These are phyloP conservation scores for Erodium trifolium DNA, from an alignment of 441 rosid species.

Conservation along the genomic window DNA sequence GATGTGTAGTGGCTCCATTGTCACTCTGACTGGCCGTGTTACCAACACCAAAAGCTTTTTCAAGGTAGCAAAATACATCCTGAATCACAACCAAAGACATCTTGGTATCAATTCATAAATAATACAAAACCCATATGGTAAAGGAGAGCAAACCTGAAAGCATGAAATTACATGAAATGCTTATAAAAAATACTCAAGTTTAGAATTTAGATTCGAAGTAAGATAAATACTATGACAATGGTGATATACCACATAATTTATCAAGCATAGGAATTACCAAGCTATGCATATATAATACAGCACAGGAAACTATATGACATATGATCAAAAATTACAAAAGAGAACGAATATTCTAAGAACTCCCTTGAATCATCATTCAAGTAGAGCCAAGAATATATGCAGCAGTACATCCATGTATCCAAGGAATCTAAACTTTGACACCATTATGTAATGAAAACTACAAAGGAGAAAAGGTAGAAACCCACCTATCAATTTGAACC, in stretches of 20 bases:
- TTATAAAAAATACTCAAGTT: not conserved
- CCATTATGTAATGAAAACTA: no score
- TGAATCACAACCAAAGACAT: conserved; percentile 24
- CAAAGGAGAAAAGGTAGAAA: no score
- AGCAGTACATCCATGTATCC: no score
- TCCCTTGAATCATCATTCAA: no score
- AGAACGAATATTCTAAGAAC: no score
- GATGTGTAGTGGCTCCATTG: conserved; percentile 39
- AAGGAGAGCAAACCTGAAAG: not conserved
- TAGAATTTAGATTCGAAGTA: not conserved
- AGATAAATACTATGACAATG: not conserved
- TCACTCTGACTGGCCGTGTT: conserved; percentile 54
- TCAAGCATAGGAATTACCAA: not conserved
- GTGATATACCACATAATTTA: not conserved
- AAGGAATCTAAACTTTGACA: no score
- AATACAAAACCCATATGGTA: not conserved
- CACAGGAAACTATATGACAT: no score
- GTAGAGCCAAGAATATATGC: no score
- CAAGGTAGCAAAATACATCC: conserved; percentile 74
- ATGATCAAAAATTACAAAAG: no score
- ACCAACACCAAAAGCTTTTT: conserved; percentile 60
- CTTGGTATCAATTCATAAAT: not conserved
- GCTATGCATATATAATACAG: no score
- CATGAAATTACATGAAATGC: not conserved
- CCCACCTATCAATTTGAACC: no score